phyloP scores from a whole-genome alignment of 192 early-diverging fungal genomes.

The Coemansia sp. region DNA sequence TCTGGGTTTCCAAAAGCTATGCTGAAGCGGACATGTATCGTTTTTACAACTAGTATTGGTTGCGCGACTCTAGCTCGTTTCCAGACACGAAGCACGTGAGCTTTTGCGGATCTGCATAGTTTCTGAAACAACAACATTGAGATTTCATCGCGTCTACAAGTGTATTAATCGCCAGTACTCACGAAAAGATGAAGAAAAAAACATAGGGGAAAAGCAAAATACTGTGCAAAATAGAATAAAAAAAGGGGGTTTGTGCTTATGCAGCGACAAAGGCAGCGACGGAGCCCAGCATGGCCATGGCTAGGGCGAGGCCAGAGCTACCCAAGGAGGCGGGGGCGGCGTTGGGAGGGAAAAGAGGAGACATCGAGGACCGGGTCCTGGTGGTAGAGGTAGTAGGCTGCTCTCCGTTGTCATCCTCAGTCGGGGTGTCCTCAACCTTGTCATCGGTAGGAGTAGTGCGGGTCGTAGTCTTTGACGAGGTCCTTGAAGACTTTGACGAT shows the following conservation, averaged over 20 bases:
- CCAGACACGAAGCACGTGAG: too few relatives aligned
- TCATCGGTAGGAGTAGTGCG: too few relatives aligned
- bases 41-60: too few relatives aligned
- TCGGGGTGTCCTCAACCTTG: neutral
- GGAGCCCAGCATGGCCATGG: neutral
- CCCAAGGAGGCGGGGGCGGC: too few relatives aligned
- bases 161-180: neutral
- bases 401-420: neutral
- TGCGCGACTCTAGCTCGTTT: too few relatives aligned
- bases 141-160: neutral
- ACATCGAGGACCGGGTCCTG: too few relatives aligned
- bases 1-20: too few relatives aligned
- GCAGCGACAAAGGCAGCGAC: conserved; percentile 1
- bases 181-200: neutral
- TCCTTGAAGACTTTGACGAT: neutral
- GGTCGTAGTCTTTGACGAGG: neutral
- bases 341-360: neutral
- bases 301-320: neutral
- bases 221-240: neutral
- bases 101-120: neutral
- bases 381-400: too few relatives aligned
- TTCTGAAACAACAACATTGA: too few relatives aligned
- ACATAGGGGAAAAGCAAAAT: too few relatives aligned
- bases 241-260: too few relatives aligned
- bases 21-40: too few relatives aligned